Base-by-base conservation (phyloP, 2,329 filamentous ascomycete species). In the Verticillium dahliae region DNA sequence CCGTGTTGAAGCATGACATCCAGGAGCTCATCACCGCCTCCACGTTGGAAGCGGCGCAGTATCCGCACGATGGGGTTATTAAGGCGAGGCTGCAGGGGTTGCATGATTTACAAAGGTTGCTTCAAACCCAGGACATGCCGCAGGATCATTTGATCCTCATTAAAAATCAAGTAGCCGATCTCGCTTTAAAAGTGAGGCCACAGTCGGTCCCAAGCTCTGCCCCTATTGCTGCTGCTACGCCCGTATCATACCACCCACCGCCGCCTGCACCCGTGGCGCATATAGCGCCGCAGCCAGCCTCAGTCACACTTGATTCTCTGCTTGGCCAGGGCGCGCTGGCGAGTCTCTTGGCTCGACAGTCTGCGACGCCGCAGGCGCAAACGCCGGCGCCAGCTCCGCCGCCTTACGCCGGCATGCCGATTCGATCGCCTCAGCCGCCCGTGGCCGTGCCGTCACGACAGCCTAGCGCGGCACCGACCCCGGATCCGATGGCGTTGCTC, bases 81-180 rank as follows among this genome's bases (percentile, higher is more conserved):
- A 89, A 91, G 73, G 88, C 86, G 71, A 91, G 90, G 76, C 80
- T 97, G 71, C 90, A 91, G 77, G 92, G 92, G 65, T 85, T 97
- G 68, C 80, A 93, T 75, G 91, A 95, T 75, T 84, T 98, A 66
- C 91, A 96, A 78, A 86, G 83, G 67, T 85, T 94, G 67, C 80
- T 97, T 71, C 87, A 90, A 74, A 88, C 83, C 68, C 90, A 92
- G 75, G 87, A 88, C 71, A 81, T 97, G 73, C 89, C 89, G 63
- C 86, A 87, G 69, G 88, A 93, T 71, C 90, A 96, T 78, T 83
- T 97, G 72, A 87, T 90, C 76, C 85, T 90, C 74, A 90, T 97
- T 76, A 91, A 89, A 76, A 88, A 89, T 73, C 91, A 95, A 83
- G 88, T 97, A 75, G 87, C 89, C 74, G 86, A 88, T 75, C 84